A percentile compares a stretch with the other conserved stretches of the same genome.
phyloP scores from a whole-genome alignment of 2,329 filamentous ascomycete genomes.

The Colletotrichum sp. region DNA sequence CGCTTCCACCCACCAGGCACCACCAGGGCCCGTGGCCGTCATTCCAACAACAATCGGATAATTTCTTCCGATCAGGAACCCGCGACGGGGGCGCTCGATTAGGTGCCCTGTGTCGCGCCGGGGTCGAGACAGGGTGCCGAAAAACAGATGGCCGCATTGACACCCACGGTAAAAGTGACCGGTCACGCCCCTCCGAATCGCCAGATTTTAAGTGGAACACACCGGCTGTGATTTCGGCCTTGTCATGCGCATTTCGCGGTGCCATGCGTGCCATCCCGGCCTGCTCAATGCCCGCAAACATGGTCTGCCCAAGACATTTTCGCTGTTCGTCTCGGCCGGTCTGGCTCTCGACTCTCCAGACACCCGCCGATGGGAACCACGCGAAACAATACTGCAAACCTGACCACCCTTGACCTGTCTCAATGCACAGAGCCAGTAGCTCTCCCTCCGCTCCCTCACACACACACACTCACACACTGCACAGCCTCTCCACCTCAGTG shows the following conservation, averaged over 20 bases:
- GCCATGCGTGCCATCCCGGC: slow-evolving; percentile 17
- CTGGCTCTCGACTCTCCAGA: neutral
- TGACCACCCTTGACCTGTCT: neutral
- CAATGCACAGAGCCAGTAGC: neutral
- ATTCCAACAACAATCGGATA: neutral
- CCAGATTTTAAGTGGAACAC: slow-evolving; percentile 2
- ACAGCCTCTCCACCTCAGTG: neutral
- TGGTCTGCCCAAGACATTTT: slow-evolving; percentile 7
- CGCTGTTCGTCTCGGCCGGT: neutral
- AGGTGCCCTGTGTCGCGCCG: neutral
- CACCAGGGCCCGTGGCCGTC: neutral
- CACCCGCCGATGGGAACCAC: neutral
- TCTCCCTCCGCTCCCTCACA: neutral
- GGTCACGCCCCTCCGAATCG: slow-evolving; percentile 14
- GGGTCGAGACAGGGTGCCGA: neutral
- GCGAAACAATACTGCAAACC: slow-evolving; percentile 6
- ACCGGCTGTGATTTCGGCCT: slow-evolving; percentile 17
- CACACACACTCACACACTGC: neutral
- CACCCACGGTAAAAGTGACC: slow-evolving; percentile 10
- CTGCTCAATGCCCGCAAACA: slow-evolving; percentile 16
- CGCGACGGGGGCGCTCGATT: neutral
- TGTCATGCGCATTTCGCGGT: slow-evolving; percentile 19
- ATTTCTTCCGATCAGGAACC: neutral
- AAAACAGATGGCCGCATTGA: slow-evolving; percentile 6
- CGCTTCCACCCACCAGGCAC: neutral